These are phyloP conservation scores for Porcisia hertigi DNA, from an alignment of 208 protist species.

Conservation along the genomic window DNA sequence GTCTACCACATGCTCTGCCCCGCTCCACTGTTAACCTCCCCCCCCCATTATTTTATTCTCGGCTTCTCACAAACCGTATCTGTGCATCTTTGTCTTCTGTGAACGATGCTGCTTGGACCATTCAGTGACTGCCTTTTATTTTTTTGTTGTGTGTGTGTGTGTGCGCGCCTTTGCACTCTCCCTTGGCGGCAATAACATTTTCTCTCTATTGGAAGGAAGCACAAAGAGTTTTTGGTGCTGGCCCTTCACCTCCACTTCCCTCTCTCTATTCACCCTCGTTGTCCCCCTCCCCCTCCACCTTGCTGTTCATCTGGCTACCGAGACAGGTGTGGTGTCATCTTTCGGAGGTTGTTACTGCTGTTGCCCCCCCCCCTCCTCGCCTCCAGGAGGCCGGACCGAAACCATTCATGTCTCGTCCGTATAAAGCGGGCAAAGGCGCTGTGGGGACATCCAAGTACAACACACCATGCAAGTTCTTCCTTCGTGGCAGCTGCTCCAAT, in stretches of 20 bases:
- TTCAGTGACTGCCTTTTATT: not conserved
- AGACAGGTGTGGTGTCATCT: not conserved
- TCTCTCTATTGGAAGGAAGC: not conserved
- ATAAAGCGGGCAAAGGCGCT: slow-evolving; percentile 67
- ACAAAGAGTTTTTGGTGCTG: not conserved
- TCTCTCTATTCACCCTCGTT: no score
- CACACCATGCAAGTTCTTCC: slow-evolving; percentile 70
- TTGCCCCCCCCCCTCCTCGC: not conserved
- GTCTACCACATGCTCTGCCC: not conserved
- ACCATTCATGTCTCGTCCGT: slow-evolving; percentile 40
- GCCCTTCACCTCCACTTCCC: not conserved
- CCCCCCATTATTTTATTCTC: not conserved
- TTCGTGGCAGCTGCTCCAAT: slow-evolving; percentile 73
- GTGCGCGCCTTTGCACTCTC: not conserved
- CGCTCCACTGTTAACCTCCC: no score
- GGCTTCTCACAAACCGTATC: not conserved
- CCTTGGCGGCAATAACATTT: not conserved
- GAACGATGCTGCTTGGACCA: not conserved
- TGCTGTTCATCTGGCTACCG: not conserved
- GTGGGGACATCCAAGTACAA: slow-evolving; percentile 29
- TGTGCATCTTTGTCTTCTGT: not conserved
- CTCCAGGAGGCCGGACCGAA: not conserved
- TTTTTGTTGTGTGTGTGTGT: not conserved
- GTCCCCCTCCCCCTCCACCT: not conserved
- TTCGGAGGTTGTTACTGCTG: not conserved